Conservation (phyloP, 2,329 filamentous ascomycete genomes). For the Stylonectria norvegica region DNA sequence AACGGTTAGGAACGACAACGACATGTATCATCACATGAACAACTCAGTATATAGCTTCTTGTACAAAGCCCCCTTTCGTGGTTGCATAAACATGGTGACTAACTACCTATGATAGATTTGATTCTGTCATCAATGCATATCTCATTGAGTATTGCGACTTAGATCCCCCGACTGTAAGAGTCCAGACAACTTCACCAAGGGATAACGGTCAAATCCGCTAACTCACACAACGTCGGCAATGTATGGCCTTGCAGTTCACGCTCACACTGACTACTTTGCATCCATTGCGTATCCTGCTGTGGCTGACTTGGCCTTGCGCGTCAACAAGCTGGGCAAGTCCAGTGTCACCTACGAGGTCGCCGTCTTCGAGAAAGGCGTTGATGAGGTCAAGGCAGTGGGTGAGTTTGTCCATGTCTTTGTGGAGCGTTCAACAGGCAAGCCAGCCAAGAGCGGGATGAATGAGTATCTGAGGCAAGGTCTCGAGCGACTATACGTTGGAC, state of each 20-base stretch:
- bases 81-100: not conserved
- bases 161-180: too few relatives aligned
- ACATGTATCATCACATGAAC: conserved; percentile 94
- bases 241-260: conserved; percentile 81
- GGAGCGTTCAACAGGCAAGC: conserved; percentile 66
- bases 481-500: conserved; percentile 47
- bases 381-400: conserved; percentile 74
- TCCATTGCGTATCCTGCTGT: conserved; percentile 78
- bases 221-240: conserved; percentile 64
- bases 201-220: too few relatives aligned
- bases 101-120: conserved; percentile 66
- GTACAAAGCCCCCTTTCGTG: conserved; percentile 35
- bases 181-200: too few relatives aligned
- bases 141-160: conserved; percentile 76
- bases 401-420: conserved; percentile 88
- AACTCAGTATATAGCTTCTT: conserved; percentile 84
- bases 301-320: conserved; percentile 76
- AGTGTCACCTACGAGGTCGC: conserved; percentile 90
- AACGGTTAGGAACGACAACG: conserved; percentile 77
- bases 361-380: conserved; percentile 72
- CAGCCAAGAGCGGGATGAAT: conserved; percentile 63
- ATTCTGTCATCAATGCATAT: conserved; percentile 87
- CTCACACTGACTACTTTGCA: conserved; percentile 80
- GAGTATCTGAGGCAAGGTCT: conserved; percentile 56
- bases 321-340: conserved; percentile 78